Conservation (phyloP, 2,329 filamentous ascomycete genomes). For the Alternaria brassicae region DNA sequence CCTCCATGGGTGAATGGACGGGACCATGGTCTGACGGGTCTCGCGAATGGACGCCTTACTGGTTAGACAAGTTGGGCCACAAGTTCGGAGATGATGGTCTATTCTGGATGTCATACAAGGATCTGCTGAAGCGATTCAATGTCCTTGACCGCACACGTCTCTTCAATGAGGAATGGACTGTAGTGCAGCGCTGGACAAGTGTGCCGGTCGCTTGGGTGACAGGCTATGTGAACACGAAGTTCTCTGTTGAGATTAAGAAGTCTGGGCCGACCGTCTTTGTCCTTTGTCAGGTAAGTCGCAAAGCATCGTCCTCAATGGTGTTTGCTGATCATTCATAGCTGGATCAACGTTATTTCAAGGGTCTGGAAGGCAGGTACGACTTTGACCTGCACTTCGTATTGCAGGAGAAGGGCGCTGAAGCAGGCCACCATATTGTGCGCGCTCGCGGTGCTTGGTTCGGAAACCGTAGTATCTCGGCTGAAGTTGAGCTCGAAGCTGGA, state of each 20-base stretch:
- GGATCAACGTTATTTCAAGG: slow-evolving; percentile 65
- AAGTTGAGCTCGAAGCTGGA: slow-evolving; percentile 75
- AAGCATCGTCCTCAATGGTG: slow-evolving; percentile 34
- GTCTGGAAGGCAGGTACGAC: slow-evolving; percentile 62
- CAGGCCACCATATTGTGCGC: slow-evolving; percentile 62
- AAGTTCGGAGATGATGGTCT: slow-evolving; percentile 77
- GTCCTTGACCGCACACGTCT: slow-evolving; percentile 66
- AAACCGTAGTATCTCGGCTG: slow-evolving; percentile 76
- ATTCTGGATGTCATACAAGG: slow-evolving; percentile 68
- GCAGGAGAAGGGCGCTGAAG: slow-evolving; percentile 56
- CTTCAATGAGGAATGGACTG: slow-evolving; percentile 65
- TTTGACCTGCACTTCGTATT: slow-evolving; percentile 66
- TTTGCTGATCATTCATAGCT: slow-evolving; percentile 55
- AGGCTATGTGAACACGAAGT: slow-evolving; percentile 67
- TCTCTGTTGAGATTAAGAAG: slow-evolving; percentile 61
- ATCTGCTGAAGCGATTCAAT: slow-evolving; percentile 64
- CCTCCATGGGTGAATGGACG: slow-evolving; percentile 24
- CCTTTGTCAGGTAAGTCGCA: slow-evolving; percentile 59
- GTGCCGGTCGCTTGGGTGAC: slow-evolving; percentile 66
- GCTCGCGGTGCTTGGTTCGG: slow-evolving; percentile 62
- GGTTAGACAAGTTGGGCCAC: slow-evolving; percentile 73
- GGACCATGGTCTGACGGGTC: slow-evolving; percentile 66
- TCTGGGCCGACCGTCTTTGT: slow-evolving; percentile 63
- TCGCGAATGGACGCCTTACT: slow-evolving; percentile 82
- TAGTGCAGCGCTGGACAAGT: slow-evolving; percentile 67